Evolutionary conservation across 306 rosid species (phyloP).

Genomic region (Adenanthera pavonina): DNA sequence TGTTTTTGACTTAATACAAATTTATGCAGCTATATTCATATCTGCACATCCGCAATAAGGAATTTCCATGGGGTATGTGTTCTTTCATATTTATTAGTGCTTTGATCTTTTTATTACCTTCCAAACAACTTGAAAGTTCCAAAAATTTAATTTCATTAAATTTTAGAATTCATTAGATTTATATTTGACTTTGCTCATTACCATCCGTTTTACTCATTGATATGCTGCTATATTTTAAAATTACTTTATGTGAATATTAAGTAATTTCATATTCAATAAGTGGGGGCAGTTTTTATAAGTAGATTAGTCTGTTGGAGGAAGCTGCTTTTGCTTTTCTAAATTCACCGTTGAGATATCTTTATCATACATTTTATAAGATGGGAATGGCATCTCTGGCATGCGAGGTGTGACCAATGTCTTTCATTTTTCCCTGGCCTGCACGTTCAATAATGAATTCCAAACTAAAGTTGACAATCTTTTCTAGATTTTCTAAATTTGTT

Average conservation of each 20-base stretch:
- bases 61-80: conserved; percentile 98
- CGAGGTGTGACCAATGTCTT: not conserved
- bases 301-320: conserved; percentile 21
- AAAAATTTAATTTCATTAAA: not conserved
- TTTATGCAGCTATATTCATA: conserved; percentile 51
- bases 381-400: not conserved
- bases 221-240: not conserved
- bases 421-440: not conserved
- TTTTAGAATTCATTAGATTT: conserved; percentile 16
- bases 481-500: not conserved
- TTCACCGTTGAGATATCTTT: not conserved
- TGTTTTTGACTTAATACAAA: not conserved
- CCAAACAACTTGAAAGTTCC: not conserved
- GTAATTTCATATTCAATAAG: not conserved
- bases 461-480: not conserved
- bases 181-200: too few relatives aligned
- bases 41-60: conserved; percentile 93
- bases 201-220: not conserved
- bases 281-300: not conserved
- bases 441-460: not conserved
- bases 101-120: conserved; percentile 34
- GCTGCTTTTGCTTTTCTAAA: not conserved
- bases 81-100: conserved; percentile 23
- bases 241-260: not conserved
- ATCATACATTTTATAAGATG: not conserved